Base-by-base conservation (phyloP, 257 asterid species). In the Solanum ahanhuiri region DNA sequence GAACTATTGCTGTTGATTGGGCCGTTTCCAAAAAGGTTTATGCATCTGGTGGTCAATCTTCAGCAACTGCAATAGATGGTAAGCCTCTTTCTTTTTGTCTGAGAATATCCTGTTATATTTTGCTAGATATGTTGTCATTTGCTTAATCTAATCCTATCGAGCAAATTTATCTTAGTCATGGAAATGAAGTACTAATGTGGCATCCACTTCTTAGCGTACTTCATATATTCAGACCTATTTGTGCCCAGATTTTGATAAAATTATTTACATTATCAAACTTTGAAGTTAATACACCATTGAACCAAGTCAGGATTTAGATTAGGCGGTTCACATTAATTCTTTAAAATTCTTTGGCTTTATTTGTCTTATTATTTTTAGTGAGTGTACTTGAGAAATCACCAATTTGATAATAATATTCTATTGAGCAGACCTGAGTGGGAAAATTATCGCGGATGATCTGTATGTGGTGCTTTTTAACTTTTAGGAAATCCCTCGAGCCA, bases 1-100 rank as follows among this genome's bases (percentile, higher is more conserved):
- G 99, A 88, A 92, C 95, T 57, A 91, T 96, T 87, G 99, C 99
- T 86, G 96, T 95, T 91, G 99, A 96, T 89, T 95, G 98, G 98
- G 98, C 98, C 83, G 92, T 96, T 57, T 88, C 98, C 6, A 96
- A 95, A 86, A 93, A 93, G 85, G 85, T 96, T 76, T 96, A 92
- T 90, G 90, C 94, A 23, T 66, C 92, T 81, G 98, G 94, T 75
- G 91, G 87, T 88, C 89, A 86, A 86, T 85, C 93, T 88, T 90
- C 81, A 84, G 92, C 91, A 23, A 45, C 91, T 28, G 51, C 51
- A 35, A 93, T 86, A 88, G 94, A 95, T 87, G 98, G 97, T 93
- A 92, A 88, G 82, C 31, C 25, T 18, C 87, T 64, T 76, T 67
- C 83, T 76, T 28, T 91, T 87, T 88, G 82, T 43, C 83, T 41